A percentile compares a stretch with the other conserved stretches of the same genome.
phyloP scores from a whole-genome alignment of 1,284 basidiomycete genomes.

The Lentinus polychrous region DNA sequence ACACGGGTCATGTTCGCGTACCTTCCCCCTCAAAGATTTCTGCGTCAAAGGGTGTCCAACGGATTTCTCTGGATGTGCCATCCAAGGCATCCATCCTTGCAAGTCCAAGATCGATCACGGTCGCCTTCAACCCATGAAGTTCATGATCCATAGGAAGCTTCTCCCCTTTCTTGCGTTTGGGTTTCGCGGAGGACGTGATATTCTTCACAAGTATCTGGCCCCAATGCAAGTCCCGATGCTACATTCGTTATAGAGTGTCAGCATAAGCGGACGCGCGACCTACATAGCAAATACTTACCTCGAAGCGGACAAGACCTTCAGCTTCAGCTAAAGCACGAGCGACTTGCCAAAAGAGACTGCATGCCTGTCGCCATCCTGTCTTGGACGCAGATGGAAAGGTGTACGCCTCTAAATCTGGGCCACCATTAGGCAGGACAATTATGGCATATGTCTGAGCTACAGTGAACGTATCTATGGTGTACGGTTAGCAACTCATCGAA shows the following conservation, averaged over 20 bases:
- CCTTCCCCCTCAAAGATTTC: constrained; percentile 83
- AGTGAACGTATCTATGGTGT: constrained; percentile 56
- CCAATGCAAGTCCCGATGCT: constrained; percentile 98
- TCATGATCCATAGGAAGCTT: constrained; percentile 51
- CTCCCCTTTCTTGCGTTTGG: constrained; percentile 16
- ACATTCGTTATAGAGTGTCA: constrained; percentile 3
- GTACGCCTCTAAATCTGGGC: constrained; percentile 83
- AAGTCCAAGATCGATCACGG: constrained; percentile 92
- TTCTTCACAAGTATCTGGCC: constrained; percentile 90
- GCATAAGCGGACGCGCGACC: constrained; percentile 1
- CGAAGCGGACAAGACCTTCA: constrained; percentile 76
- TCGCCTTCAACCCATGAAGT: constrained; percentile 61
- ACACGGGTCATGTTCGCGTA: constrained; percentile 16
- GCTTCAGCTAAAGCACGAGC: constrained; percentile 70
- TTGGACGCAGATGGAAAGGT: constrained; percentile 44
- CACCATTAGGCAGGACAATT: constrained; percentile 85
- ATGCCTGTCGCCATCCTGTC: constrained; percentile 79
- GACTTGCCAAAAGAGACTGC: constrained; percentile 88
- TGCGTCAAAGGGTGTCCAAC: constrained; percentile 74
- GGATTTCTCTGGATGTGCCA: constrained; percentile 37
- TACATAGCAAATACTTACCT: constrained; percentile 44
- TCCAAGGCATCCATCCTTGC: constrained; percentile 70
- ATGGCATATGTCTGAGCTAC: constrained; percentile 80
- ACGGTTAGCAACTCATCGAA: constrained; percentile 1
- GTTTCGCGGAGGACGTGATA: constrained; percentile 30